Percentiles rank a stretch among this genome's conserved stretches.
phyloP scores from a whole-genome alignment of 805 yeast species.

The Candida germanica region DNA sequence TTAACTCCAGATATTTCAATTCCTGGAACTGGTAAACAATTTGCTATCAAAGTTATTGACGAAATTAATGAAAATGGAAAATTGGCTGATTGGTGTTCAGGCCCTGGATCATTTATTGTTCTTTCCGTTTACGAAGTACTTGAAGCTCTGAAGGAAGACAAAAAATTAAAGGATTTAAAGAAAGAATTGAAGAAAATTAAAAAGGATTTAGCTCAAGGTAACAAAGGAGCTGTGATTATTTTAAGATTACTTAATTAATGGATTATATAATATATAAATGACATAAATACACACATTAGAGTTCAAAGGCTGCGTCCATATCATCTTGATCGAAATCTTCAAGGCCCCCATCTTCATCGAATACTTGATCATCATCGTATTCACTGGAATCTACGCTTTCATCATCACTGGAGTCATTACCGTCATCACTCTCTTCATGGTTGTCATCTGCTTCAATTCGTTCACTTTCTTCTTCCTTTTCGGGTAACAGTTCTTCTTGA shows the following conservation, averaged over 20 bases:
- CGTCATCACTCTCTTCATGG: constrained; percentile 10
- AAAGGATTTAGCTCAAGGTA: constrained; percentile 43
- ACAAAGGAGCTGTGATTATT: constrained; percentile 49
- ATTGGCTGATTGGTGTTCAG: constrained; percentile 61
- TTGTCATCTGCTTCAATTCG: constrained; percentile 8
- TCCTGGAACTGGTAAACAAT: constrained; percentile 53
- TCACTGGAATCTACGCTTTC: too few species aligned
- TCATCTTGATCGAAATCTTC: constrained; percentile 13
- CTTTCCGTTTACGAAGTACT: constrained; percentile 76
- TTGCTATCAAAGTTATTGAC: constrained; percentile 53
- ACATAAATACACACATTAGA: neutral
- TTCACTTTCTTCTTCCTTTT: constrained; percentile 13
- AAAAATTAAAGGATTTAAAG: constrained; percentile 32
- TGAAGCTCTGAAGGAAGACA: constrained; percentile 23
- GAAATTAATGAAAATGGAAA: constrained; percentile 48
- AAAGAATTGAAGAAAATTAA: constrained; percentile 54
- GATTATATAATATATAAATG: neutral
- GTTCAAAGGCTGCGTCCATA: constrained; percentile 9
- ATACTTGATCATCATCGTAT: constrained; percentile 16
- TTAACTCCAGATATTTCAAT: constrained; percentile 36
- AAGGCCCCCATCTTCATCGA: constrained; percentile 13
- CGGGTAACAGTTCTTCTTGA: constrained; percentile 6
- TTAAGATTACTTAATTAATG: constrained; percentile 12
- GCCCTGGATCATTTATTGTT: constrained; percentile 74
- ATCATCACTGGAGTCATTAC: too few species aligned